phyloP scores from a whole-genome alignment of 306 rosid genomes.

The Acacia crassicarpa region DNA sequence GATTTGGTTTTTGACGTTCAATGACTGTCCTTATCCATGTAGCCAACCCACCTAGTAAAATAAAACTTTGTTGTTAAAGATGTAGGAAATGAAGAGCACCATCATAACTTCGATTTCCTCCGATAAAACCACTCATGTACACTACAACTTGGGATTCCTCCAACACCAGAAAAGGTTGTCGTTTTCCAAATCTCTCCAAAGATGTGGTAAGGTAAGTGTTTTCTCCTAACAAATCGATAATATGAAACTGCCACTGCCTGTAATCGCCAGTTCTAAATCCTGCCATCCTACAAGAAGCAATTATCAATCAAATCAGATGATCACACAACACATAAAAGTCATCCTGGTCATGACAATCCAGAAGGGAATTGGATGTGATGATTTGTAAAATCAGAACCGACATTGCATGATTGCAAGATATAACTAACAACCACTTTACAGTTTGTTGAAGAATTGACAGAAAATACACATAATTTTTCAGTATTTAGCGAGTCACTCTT shows the following conservation, averaged over 20 bases:
- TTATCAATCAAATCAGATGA: not conserved
- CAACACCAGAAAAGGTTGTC: conserved; percentile 55
- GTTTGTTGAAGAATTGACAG: not conserved
- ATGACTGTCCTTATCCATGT: too few species aligned
- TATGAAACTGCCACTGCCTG: conserved; percentile 57
- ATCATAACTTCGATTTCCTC: conserved; percentile 53
- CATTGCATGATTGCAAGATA: not conserved
- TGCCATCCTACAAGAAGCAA: conserved; percentile 43
- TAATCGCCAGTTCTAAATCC: conserved; percentile 55
- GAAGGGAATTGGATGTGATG: not conserved
- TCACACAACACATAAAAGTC: not conserved
- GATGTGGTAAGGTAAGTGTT: conserved; percentile 53
- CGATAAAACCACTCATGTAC: conserved; percentile 65
- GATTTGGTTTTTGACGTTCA: too few species aligned
- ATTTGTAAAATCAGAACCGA: not conserved
- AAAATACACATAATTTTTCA: not conserved
- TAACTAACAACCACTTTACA: not conserved
- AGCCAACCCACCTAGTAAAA: too few species aligned
- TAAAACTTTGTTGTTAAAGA: conserved; percentile 22
- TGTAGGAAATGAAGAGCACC: conserved; percentile 52
- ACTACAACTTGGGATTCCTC: conserved; percentile 57
- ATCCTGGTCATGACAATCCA: not conserved
- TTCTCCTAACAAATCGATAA: conserved; percentile 55
- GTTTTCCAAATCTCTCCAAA: conserved; percentile 59
- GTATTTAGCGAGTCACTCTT: not conserved